Evolutionary conservation across 441 rosid species (phyloP), one percentile per base, ranked within the genome.

Genomic region (Arabidopsis lyrata): DNA sequence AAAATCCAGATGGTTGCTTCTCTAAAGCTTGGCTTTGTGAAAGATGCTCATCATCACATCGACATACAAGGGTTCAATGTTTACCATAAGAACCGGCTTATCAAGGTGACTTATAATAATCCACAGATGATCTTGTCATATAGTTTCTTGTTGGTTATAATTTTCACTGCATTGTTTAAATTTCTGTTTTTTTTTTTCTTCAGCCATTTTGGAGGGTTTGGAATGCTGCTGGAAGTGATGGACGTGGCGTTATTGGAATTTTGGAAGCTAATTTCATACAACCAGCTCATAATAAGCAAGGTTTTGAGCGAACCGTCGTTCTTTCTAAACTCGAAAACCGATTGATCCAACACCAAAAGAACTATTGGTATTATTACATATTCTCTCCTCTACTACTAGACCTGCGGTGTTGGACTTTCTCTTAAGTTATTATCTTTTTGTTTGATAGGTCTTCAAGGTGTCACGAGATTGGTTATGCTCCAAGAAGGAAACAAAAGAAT

Each of bases 221-320:
- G 95, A 90, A 86, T 80, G 84, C 95, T 70, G 89, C 96, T 22
- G 96, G 91, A 49, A 88, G 95, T 55, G 86, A 81, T 69, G 97
- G 97, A 35, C 92, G 94, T 27, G 92, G 97, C 16, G 91, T 88
- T 15, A 87, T 90, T 74, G 97, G 97, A 82, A 73, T 88, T 39
- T 58, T 92, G 80, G 97, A 94, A 80, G 97, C 97, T 24, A 90
- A 94, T 79, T 94, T 94, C 78, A 87, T 94, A 44, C 94, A 94
- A 78, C 99, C 97, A 66, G 94, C 99, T 77, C 97, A 92, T 34
- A 95, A 94, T 73, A 94, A 92, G 81, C 97, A 94, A 74, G 93
- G 95, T 24, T 94, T 92, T 81, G 97, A 94, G 80, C 89, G 88
- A 10, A 92, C 97, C 9, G 75, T 87, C 0, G 89, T 90, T 75